Base-by-base conservation (phyloP, 108 stramenopile species). In the Craspedostauros australis region DNA sequence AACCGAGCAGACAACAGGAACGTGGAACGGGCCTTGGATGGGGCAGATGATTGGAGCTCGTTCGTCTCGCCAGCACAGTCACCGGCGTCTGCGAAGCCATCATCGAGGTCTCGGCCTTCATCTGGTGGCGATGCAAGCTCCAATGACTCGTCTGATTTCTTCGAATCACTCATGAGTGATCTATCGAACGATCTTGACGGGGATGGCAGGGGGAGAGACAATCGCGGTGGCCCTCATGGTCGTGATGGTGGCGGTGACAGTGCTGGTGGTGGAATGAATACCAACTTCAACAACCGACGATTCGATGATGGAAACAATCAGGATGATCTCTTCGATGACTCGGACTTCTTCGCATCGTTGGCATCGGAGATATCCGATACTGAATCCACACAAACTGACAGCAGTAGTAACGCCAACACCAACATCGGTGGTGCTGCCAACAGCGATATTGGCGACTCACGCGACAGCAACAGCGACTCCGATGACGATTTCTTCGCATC, bases 301-400 rank as follows among this genome's bases (percentile, higher is more conserved):
- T n/a, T n/a, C 15, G 38, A 36, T 15, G 56, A 32, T 23, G 3
- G 36, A 19, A 25, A 18, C 31, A 45, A 62, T 23, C 22, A 46
- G 0, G 27, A 64, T 23, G 21, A 46, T n/a, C n/a, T n/a, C n/a
- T n/a, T n/a, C n/a, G n/a, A n/a, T n/a, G n/a, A n/a, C n/a, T n/a
- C n/a, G n/a, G 87, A 85, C 53, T 89, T 89, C 44, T 89, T 89
- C 51, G 68, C 83, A 6, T 82, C 79, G 8, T 64, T 89, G 6
- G 70, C 82, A 62, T 63, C 70, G 22, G 87, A 85, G 37, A 64
- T 85, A 21, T 46, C 68, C 12, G 71, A 70, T 4, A 38, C 70
- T 37, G 14, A 20, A 8, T 24, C 21, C 1, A 41, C 21, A 12
- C n/a, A 49, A 32, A 14, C 18, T 12, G 33, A 29, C 1, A 41